Evolutionary conservation across 2,329 filamentous ascomycete genomes (phyloP).

Genomic region (Tolypocladium nubicola): DNA sequence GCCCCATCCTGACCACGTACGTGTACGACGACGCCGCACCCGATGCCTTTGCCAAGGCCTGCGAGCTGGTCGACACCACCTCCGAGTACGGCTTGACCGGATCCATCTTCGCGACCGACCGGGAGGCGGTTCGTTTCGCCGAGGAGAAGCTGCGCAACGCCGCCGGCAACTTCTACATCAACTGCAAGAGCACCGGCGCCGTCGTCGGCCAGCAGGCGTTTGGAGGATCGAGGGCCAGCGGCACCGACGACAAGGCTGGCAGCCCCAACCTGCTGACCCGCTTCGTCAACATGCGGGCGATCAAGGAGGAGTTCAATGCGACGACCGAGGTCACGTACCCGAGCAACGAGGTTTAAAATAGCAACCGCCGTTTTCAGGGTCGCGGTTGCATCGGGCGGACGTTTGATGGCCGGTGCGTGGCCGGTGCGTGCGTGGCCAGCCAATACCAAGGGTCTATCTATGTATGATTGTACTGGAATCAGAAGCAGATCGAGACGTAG

Average conservation of each 20-base stretch:
- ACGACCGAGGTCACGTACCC: slow-evolving; percentile 56
- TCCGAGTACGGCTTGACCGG: slow-evolving; percentile 73
- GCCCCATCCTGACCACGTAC: slow-evolving; percentile 63
- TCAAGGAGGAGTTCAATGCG: slow-evolving; percentile 66
- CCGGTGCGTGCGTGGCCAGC: not conserved
- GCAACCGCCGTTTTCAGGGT: not conserved
- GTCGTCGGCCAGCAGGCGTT: slow-evolving; percentile 67
- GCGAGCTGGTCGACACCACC: slow-evolving; percentile 57
- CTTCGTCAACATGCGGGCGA: slow-evolving; percentile 56
- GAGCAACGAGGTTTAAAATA: slow-evolving; percentile 52
- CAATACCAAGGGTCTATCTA: not conserved
- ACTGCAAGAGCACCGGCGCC: slow-evolving; percentile 69
- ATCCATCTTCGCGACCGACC: slow-evolving; percentile 62
- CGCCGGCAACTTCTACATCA: slow-evolving; percentile 79
- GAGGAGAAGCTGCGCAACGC: slow-evolving; percentile 62
- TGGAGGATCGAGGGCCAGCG: slow-evolving; percentile 55
- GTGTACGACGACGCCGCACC: slow-evolving; percentile 61
- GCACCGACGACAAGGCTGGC: slow-evolving; percentile 66
- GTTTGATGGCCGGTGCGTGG: not conserved
- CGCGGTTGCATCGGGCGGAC: not conserved
- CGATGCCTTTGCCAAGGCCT: slow-evolving; percentile 46
- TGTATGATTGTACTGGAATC: not conserved
- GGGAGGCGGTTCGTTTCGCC: slow-evolving; percentile 53
- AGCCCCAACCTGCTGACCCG: slow-evolving; percentile 52
- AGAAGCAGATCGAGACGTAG: not conserved